Base-by-base conservation (phyloP, 148 eudicot genomes). In the Nyssa sinensis region DNA sequence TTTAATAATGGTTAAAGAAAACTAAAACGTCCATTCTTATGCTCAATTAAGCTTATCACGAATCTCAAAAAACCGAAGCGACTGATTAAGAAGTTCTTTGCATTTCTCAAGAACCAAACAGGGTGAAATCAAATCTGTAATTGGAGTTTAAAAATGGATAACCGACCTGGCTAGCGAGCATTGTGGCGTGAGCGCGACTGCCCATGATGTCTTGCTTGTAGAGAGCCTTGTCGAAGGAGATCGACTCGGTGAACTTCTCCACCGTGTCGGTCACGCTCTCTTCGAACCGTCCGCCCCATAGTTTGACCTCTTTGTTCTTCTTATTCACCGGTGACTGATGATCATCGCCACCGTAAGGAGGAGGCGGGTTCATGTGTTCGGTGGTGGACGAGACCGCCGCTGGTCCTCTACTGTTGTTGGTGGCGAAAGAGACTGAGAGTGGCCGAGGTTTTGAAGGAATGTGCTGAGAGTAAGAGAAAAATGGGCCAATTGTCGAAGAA, bases 211-310 rank as follows among this genome's bases (percentile, higher is more conserved):
- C 99, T 9, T 96, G 99, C 84, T 91, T 96, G 74, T 89, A 96
- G 23, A 93, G 91, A 0, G 86, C 85, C 71, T 96, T 93, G 35
- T 96, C 99, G 62, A 75, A 96, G 4, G 99, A 96, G 21, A 96
- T 86, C 0, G 99, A 96, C 80, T 93, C 98, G 0, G 99, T 96
- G 77, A 96, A 93, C 77, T 86, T 81, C 89, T 96, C 99, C 5
- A 96, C 99, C 1, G 82, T 80, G 47, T 96, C 94, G 5, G 98
- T 96, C 1, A 93, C 98, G 62, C 90, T 91, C 69, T 91, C 97
- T 72, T 93, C 97, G 63, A 96, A 96, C 71, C 99, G 80, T 13
- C 99, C 99, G 1, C 99, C 99, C 99, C 99, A 96, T 7, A 93
- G 86, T 78, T 96, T 96, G 24, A 85, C 75, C 81, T 92, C 99